Conservation (phyloP, 2,329 filamentous ascomycete species). For the Fusarium incarnatum region DNA sequence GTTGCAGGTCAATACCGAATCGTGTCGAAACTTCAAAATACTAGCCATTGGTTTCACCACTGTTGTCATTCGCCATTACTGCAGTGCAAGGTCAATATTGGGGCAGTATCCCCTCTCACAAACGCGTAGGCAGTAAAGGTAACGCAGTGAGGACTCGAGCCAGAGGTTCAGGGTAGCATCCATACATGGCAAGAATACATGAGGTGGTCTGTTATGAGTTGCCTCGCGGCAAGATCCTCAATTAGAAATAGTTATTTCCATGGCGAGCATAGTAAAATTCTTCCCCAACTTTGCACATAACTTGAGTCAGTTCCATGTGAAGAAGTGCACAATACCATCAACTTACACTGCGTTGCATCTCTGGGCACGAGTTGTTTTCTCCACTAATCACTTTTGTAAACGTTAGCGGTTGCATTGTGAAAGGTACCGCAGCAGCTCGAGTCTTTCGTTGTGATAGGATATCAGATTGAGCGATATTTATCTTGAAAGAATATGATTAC, state of each 20-base stretch:
- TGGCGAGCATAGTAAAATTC: neutral
- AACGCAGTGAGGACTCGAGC: neutral
- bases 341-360: neutral
- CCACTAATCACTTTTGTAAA: neutral
- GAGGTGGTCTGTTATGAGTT: neutral
- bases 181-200: neutral
- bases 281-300: neutral
- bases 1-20: neutral
- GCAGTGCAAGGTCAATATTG: slow-evolving; percentile 27
- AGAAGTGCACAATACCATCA: neutral
- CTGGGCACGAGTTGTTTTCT: neutral
- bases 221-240: neutral
- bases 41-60: slow-evolving; percentile 23
- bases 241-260: neutral
- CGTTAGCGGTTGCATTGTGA: neutral
- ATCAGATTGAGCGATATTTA: neutral
- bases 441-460: neutral
- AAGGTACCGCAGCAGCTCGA: slow-evolving; percentile 13
- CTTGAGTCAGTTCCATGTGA: neutral
- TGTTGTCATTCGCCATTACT: slow-evolving; percentile 20
- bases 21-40: slow-evolving; percentile 4
- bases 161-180: slow-evolving; percentile 10
- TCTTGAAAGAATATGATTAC: no score
- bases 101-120: slow-evolving; percentile 2
- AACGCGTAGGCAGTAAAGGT: slow-evolving; percentile 1